A percentile compares a stretch with the other conserved stretches of the same genome.
phyloP scores from a whole-genome alignment of 768 basidiomycete species.

The Russula abietina region DNA sequence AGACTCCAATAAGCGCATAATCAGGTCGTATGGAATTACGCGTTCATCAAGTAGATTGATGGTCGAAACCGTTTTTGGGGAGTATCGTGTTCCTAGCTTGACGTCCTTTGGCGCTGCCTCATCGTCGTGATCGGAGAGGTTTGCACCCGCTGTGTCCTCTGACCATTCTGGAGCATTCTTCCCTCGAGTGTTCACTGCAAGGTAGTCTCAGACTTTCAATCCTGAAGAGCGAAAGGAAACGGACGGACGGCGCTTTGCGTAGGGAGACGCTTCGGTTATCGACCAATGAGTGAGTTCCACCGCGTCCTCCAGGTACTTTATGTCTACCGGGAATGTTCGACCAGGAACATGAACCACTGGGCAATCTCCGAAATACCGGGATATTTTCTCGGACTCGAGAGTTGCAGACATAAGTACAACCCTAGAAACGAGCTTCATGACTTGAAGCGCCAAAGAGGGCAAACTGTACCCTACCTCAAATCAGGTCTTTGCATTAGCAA shows the following conservation, averaged over 20 bases:
- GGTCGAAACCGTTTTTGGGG: conserved; percentile 62
- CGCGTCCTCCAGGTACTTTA: conserved; percentile 85
- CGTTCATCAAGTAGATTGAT: conserved; percentile 85
- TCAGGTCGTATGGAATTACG: conserved; percentile 85
- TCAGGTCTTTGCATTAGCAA: conserved; percentile 69
- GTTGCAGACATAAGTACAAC: conserved; percentile 97
- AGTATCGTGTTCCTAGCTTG: conserved; percentile 77
- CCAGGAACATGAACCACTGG: conserved; percentile 87
- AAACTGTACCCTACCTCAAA: conserved; percentile 54
- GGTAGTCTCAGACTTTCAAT: background rate
- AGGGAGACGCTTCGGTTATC: conserved; percentile 73
- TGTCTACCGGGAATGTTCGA: conserved; percentile 88
- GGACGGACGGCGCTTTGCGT: conserved; percentile 62
- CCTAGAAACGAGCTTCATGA: conserved; percentile 36
- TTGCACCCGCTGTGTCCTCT: conserved; percentile 52
- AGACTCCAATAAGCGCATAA: conserved; percentile 73
- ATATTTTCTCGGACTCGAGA: conserved; percentile 85
- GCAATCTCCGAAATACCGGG: conserved; percentile 79
- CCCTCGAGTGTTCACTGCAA: conserved; percentile 50
- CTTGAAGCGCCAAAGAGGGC: background rate
- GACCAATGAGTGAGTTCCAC: conserved; percentile 76
- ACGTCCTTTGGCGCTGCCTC: conserved; percentile 40
- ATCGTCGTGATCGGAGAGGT: conserved; percentile 56
- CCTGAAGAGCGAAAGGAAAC: background rate
- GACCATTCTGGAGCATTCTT: conserved; percentile 71